A percentile compares a stretch with the other conserved stretches of the same genome.
phyloP scores from a whole-genome alignment of 106 monocot genomes.

The Chionographis japonica region DNA sequence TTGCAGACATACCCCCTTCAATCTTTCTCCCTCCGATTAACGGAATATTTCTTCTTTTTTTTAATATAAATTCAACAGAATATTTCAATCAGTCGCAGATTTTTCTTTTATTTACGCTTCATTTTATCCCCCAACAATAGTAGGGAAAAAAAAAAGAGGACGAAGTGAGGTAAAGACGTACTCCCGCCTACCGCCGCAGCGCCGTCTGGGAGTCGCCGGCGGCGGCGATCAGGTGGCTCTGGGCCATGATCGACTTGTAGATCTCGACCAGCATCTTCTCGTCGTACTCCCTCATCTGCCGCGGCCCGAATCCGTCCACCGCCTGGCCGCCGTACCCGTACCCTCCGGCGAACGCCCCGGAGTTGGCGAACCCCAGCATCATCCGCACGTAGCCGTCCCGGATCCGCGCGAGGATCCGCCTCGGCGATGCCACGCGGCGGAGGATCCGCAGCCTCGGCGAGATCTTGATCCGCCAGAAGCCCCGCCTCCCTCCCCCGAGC shows the following conservation, averaged over 20 bases:
- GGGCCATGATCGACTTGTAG: conserved; percentile 39
- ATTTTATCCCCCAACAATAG: too few species aligned
- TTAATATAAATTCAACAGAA: too few species aligned
- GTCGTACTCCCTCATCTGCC: conserved; percentile 50
- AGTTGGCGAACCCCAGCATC: conserved; percentile 43
- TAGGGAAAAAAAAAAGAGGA: too few species aligned
- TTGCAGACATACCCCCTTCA: too few species aligned
- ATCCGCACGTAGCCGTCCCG: conserved; percentile 63
- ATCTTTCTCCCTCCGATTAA: too few species aligned
- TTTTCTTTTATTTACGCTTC: too few species aligned
- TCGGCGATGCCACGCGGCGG: conserved; percentile 15
- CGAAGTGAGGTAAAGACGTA: too few species aligned
- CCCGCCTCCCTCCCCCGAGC: conserved; percentile 8
- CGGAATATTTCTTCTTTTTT: too few species aligned
- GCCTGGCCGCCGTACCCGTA: conserved; percentile 14
- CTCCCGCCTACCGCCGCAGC: neutral
- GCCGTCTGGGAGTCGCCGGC: neutral
- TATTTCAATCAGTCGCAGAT: too few species aligned
- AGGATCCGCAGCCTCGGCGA: conserved; percentile 16
- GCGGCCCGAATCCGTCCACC: conserved; percentile 9
- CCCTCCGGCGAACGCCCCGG: conserved; percentile 8
- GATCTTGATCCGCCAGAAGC: conserved; percentile 34
- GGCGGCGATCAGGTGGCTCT: conserved; percentile 16
- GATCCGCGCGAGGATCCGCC: conserved; percentile 33
- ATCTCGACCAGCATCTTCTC: conserved; percentile 53